phyloP scores from a whole-genome alignment of 2,329 filamentous ascomycete genomes.

The Trichoderma lentiforme region DNA sequence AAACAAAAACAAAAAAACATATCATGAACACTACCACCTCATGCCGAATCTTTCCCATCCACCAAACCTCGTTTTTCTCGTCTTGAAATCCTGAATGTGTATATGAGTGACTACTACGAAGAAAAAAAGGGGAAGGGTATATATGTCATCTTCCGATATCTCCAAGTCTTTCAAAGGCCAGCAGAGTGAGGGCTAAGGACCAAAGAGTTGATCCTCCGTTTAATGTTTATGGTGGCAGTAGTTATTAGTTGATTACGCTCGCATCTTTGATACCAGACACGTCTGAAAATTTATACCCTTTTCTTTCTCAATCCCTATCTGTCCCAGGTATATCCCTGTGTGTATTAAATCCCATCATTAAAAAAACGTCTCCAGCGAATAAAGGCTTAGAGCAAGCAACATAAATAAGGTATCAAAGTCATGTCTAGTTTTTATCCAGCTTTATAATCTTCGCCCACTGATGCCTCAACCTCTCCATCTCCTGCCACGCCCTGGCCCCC shows the following conservation, averaged over 20 bases:
- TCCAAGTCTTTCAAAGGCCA: background rate
- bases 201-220: background rate
- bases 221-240: background rate
- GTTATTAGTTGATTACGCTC: background rate
- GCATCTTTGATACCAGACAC: background rate
- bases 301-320: background rate
- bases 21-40: background rate
- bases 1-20: background rate
- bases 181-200: background rate
- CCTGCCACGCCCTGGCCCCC: constrained; percentile 61
- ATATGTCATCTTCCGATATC: background rate
- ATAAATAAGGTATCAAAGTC: background rate
- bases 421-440: background rate
- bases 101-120: background rate
- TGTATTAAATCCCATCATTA: background rate
- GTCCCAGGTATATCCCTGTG: background rate
- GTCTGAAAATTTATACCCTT: background rate
- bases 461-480: constrained; percentile 67
- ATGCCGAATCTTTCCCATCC: background rate
- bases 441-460: constrained; percentile 56
- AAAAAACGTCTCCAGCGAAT: background rate
- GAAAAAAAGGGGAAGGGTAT: background rate
- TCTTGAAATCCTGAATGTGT: background rate
- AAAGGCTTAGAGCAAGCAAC: background rate
- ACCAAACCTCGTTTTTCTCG: background rate